A percentile compares a stretch with the other conserved stretches of the same genome.
These are phyloP conservation scores for Gastrolobium villosum DNA, from an alignment of 306 rosid genomes.

Conservation along the genomic window DNA sequence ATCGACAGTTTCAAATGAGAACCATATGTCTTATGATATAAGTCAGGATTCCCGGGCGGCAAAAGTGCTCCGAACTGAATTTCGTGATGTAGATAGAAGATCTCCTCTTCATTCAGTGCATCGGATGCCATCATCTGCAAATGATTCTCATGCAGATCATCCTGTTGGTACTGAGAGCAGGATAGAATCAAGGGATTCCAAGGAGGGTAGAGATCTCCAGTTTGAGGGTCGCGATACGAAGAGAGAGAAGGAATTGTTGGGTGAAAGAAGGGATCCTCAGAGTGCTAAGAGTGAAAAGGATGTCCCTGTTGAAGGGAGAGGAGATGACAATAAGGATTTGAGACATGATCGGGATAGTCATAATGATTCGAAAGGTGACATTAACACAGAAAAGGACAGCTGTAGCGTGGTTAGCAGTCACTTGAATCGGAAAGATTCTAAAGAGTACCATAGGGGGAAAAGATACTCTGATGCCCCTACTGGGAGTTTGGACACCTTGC, in stretches of 20 bases:
- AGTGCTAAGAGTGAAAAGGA: conserved; percentile 82
- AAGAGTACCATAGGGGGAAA: conserved; percentile 81
- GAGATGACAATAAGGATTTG: conserved; percentile 74
- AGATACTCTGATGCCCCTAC: conserved; percentile 73
- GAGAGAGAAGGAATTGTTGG: conserved; percentile 65
- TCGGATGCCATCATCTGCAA: conserved; percentile 61
- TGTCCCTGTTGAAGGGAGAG: conserved; percentile 63
- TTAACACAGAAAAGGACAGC: conserved; percentile 72
- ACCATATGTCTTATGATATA: conserved; percentile 66
- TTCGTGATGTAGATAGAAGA: conserved; percentile 77
- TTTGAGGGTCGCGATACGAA: conserved; percentile 77
- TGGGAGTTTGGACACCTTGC: conserved; percentile 70
- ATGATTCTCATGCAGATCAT: conserved; percentile 64
- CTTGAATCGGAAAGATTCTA: conserved; percentile 81
- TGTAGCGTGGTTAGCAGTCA: conserved; percentile 57
- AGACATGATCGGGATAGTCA: conserved; percentile 73
- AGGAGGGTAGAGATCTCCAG: conserved; percentile 71
- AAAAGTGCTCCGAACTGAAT: conserved; percentile 69
- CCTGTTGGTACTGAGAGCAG: conserved; percentile 64
- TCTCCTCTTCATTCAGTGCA: conserved; percentile 71
- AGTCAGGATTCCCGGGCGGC: conserved; percentile 64
- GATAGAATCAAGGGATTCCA: conserved; percentile 75
- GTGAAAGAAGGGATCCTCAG: conserved; percentile 77
- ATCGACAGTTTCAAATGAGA: conserved; percentile 62
- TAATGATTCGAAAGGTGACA: conserved; percentile 69